Base-by-base conservation (phyloP, 2,329 filamentous ascomycete genomes). In the Diaporthe caulivora region DNA sequence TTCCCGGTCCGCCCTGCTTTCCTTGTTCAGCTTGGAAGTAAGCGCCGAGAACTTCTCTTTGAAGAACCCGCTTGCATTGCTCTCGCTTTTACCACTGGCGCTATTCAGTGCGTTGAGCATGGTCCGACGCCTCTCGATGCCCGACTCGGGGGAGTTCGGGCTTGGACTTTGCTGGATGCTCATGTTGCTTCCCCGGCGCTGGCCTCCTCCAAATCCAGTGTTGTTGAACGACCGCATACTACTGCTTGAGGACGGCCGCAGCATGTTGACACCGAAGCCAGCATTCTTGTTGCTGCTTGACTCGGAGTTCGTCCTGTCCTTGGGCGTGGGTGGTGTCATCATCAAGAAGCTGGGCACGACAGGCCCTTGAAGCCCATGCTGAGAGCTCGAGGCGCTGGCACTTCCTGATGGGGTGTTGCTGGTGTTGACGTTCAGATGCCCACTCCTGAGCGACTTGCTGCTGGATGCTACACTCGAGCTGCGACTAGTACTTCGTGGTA, bases 401-500 rank as follows among this genome's bases (percentile, higher is more conserved):
- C 51, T 69, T 53, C 70, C 80, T 7, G 81, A 40, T 13, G 37
- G 44, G 5, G 53, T 58, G 34, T 71, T 40, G 54, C 62, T 68
- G 44, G 72, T 73, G 72, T 74, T 72, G 34, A 71, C 44, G 67
- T 75, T 70, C 53, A 72, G 51, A 44, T 75, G 67, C n/a, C 53
- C 58, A 72, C 76, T 82, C 55, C 79, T 79, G 73, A 84, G 82
- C 0, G 87, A 89, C 29, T 82, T 83, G 37, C 82, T 80, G 75
- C 85, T 87, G 13, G 83, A 84, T 1, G 87, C 85, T 21, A 87
- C 80, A 77, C 88, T 90, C 70, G 88, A 89, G 78, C 87, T 87
- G 65, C 88, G 84, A 77, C 88, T 90, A 26, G 82, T 80, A 8
- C 86, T 84, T 15, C 84, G 83, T 24, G 84, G 84, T 0, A 80